Base-by-base conservation (phyloP, 768 basidiomycete genomes). In the Cyclocybe aegerita region DNA sequence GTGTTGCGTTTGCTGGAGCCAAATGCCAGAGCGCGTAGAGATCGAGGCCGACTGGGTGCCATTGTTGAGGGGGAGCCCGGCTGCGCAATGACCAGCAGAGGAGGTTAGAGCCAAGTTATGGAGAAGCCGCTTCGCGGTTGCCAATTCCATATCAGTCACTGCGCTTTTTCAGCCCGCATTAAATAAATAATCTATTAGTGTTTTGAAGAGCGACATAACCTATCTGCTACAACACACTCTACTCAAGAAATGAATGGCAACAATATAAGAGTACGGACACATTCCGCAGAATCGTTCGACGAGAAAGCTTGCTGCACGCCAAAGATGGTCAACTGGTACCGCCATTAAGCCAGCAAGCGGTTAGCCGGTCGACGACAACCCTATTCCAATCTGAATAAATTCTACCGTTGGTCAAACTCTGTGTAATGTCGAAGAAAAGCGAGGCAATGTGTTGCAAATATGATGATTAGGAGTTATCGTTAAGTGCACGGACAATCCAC, bases 11-110 rank as follows among this genome's bases (percentile, higher is more conserved):
- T 72, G 48, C 60, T 72, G 44, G 63, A 74, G 65, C 52, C 76
- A 68, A 71, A 83, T 64, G 78, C 65, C 31, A 86, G 69, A 29
- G 74, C 71, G 53, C 78, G 81, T 29, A 88, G 72, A 11, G 83
- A 82, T 54, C 79, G 79, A 60, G 83, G 71, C 55, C 76, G 75
- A 53, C 56, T 66, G 11, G 73, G 65, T 52, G 74, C 69, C 76
- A 72, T 82, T 70, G 44, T 50, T 32, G 40, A 34, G 46, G 37
- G 32, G 38, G 46, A 45, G 47, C 36, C n/a, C 36, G 42, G 47
- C 41, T 58, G 47, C 36, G 44, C 39, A 49, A 35, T 37, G 43
- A 43, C 40, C 30, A 48, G 30, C 50, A 29, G 38, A 32, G 48
- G 31, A 34, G 42, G 40, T 39, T 44, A 29, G 32, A 37, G 54